Conservation (phyloP, 495 filamentous ascomycete species). For the Amniculicola lignicola region DNA sequence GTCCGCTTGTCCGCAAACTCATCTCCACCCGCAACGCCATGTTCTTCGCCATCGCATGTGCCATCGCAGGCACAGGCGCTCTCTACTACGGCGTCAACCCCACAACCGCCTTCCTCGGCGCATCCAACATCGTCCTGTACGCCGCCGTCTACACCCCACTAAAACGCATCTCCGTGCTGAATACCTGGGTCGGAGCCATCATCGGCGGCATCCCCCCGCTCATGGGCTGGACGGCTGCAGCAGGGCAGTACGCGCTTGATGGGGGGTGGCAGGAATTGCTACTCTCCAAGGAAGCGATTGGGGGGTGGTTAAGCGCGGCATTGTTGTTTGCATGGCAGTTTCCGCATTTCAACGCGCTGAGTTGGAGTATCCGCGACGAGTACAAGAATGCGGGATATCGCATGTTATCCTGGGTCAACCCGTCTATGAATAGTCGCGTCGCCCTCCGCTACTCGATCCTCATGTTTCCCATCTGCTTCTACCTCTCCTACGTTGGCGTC, state of each 20-base stretch:
- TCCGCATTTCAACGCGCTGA: slow-evolving; percentile 92
- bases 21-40: slow-evolving; percentile 72
- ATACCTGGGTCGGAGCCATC: slow-evolving; percentile 93
- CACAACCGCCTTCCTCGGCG: slow-evolving; percentile 82
- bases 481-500: slow-evolving; percentile 72
- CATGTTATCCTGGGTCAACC: slow-evolving; percentile 90
- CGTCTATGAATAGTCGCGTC: slow-evolving; percentile 75
- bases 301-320: slow-evolving; percentile 84
- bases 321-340: slow-evolving; percentile 96
- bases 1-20: slow-evolving; percentile 82
- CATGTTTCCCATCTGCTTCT: slow-evolving; percentile 84
- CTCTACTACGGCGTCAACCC: slow-evolving; percentile 92
- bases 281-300: slow-evolving; percentile 63
- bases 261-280: slow-evolving; percentile 75
- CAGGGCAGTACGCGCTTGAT: slow-evolving; percentile 77
- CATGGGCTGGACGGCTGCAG: slow-evolving; percentile 97
- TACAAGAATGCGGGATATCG: slow-evolving; percentile 83
- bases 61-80: slow-evolving; percentile 59
- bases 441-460: slow-evolving; percentile 82
- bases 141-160: slow-evolving; percentile 89
- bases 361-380: slow-evolving; percentile 81
- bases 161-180: slow-evolving; percentile 80
- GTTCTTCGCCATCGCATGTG: slow-evolving; percentile 71
- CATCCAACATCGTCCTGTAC: slow-evolving; percentile 81
- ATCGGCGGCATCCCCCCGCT: slow-evolving; percentile 91